Evolutionary conservation across 2,329 filamentous ascomycete genomes (phyloP).

Genomic region (Curvularia spicifera): DNA sequence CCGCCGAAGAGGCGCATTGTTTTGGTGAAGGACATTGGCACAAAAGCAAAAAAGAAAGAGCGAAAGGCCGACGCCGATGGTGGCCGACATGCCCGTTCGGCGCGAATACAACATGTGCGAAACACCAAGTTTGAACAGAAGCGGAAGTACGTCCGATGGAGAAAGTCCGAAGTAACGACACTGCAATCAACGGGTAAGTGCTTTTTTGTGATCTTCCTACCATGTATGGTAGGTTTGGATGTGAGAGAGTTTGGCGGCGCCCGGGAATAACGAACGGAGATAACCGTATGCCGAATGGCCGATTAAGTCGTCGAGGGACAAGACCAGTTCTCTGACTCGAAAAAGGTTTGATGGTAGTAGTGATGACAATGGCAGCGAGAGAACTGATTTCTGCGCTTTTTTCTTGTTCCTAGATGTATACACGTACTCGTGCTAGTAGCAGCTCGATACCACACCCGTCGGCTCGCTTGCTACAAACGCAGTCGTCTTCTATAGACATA

Average conservation of each 20-base stretch:
- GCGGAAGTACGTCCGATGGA: slow-evolving; percentile 2
- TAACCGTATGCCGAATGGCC: neutral
- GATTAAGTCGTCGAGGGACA: neutral
- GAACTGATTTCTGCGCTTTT: neutral
- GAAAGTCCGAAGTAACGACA: slow-evolving; percentile 18
- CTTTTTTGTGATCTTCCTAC: slow-evolving; percentile 1
- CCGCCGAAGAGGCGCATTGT: neutral
- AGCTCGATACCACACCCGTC: neutral
- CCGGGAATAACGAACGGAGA: neutral
- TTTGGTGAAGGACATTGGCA: neutral
- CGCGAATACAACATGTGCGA: neutral
- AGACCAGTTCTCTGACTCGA: neutral
- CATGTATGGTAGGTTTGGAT: slow-evolving; percentile 1
- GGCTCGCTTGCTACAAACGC: neutral
- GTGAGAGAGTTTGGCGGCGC: neutral
- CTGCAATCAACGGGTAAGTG: slow-evolving; percentile 8
- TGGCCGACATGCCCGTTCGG: slow-evolving; percentile 1
- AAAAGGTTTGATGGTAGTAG: neutral
- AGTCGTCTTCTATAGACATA: neutral
- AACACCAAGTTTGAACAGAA: neutral
- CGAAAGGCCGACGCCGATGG: slow-evolving; percentile 3
- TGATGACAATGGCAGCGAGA: neutral
- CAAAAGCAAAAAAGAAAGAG: neutral
- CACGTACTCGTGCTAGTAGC: neutral
- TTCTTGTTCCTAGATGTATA: neutral